Conservation (phyloP, 768 basidiomycete species). For the Lactifluus hygrophoroides region DNA sequence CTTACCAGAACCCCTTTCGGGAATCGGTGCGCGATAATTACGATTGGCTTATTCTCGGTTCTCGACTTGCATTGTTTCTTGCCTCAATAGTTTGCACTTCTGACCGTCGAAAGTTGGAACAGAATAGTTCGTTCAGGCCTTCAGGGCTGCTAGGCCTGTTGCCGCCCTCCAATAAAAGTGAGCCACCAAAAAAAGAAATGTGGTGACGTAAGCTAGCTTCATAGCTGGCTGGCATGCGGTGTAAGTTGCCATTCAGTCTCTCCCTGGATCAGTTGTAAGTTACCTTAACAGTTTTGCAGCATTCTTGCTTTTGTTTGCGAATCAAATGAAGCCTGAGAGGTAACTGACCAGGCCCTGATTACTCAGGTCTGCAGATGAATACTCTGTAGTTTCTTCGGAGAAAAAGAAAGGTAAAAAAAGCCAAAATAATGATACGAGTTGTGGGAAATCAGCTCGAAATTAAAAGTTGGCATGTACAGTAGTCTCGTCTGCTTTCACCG, state of each 20-base stretch:
- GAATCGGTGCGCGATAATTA: too few species aligned
- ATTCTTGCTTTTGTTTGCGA: neutral
- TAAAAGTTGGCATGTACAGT: conserved; percentile 6
- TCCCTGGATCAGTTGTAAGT: neutral
- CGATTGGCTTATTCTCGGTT: too few species aligned
- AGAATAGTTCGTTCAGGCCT: too few species aligned
- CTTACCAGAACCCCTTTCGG: too few species aligned
- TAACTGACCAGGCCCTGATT: neutral
- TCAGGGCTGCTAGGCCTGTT: too few species aligned
- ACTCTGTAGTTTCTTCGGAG: neutral
- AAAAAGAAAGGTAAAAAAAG: conserved; percentile 1
- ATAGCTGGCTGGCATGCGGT: too few species aligned
- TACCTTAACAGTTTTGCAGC: neutral
- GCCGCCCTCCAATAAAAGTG: too few species aligned
- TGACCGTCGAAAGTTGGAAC: too few species aligned
- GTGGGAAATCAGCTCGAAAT: conserved; percentile 7
- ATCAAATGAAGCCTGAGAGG: conserved; percentile 9
- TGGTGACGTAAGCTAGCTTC: too few species aligned
- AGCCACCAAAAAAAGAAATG: too few species aligned
- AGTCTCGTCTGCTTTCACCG: neutral
- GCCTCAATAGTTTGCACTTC: too few species aligned
- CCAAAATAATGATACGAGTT: conserved; percentile 5
- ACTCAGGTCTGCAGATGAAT: neutral
- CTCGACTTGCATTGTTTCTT: too few species aligned
- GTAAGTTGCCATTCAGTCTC: neutral